Evolutionary conservation across 495 filamentous ascomycete genomes (phyloP).

Genomic region (Aspergillus indologenus): DNA sequence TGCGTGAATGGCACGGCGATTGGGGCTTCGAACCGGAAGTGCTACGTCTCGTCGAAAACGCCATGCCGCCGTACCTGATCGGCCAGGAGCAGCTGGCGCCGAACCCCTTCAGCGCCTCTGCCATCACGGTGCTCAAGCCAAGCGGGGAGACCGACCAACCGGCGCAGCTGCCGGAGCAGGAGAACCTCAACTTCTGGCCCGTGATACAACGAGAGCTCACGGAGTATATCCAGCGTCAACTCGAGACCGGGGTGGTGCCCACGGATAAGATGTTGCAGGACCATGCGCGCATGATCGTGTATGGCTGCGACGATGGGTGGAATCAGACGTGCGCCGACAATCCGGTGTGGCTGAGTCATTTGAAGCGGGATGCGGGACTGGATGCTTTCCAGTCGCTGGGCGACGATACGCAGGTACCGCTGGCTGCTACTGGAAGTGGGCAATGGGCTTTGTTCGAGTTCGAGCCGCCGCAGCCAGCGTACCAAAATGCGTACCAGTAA

Average conservation of each 20-base stretch:
- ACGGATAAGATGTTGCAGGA: constrained; percentile 53
- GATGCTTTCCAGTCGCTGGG: no score
- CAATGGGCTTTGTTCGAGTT: no score
- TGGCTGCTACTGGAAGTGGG: no score
- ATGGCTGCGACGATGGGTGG: constrained; percentile 60
- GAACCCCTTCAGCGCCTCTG: constrained; percentile 21
- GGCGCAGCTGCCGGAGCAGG: constrained; percentile 13
- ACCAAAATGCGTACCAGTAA: no score
- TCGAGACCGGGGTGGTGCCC: constrained; percentile 39
- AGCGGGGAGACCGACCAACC: background rate
- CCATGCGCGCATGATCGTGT: constrained; percentile 55
- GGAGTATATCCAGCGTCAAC: no score
- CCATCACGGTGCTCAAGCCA: background rate
- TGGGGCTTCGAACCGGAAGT: constrained; percentile 64
- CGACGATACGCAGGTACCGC: no score
- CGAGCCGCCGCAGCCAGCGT: no score
- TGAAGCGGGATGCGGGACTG: constrained; percentile 42
- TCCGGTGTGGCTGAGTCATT: constrained; percentile 51
- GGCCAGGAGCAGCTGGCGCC: constrained; percentile 15
- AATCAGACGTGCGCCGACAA: constrained; percentile 62
- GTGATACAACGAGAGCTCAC: no score
- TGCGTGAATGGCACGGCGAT: constrained; percentile 66
- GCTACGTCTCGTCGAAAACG: constrained; percentile 59
- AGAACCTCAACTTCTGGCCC: constrained; percentile 43
- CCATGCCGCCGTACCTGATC: constrained; percentile 54